phyloP scores from a whole-genome alignment of 208 protist species.

The Leishmania turanica region DNA sequence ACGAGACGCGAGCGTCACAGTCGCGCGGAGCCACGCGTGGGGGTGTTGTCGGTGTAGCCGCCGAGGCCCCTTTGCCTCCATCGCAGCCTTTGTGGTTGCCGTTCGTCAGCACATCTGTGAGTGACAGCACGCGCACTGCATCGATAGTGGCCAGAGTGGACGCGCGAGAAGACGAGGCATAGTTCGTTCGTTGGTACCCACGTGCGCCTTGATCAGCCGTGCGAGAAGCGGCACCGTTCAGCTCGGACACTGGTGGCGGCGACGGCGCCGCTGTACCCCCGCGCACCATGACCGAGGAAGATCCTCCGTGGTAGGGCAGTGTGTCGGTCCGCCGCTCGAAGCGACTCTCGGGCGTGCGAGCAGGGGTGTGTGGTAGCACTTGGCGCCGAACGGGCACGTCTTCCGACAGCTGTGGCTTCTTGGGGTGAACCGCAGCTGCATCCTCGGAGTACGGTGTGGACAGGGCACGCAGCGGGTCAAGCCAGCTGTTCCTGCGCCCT shows the following conservation, averaged over 20 bases:
- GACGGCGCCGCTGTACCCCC: conserved; percentile 13
- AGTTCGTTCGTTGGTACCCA: neutral
- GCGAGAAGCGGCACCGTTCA: neutral
- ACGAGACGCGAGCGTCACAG: neutral
- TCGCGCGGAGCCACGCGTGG: neutral
- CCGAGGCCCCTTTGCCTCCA: neutral
- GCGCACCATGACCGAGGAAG: conserved; percentile 5
- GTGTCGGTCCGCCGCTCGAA: conserved; percentile 9
- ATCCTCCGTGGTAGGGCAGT: neutral
- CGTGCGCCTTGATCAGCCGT: neutral
- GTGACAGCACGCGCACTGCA: conserved; percentile 5
- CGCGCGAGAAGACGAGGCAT: conserved; percentile 2
- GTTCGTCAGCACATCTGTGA: neutral
- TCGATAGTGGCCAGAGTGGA: neutral
- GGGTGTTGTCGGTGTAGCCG: neutral
- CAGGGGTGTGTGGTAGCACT: conserved; percentile 20
- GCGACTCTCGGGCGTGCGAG: neutral
- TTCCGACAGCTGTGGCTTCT: neutral
- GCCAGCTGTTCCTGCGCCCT: conserved; percentile 3
- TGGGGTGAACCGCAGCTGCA: neutral
- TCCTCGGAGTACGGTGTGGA: conserved; percentile 6
- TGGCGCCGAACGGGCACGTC: conserved; percentile 3
- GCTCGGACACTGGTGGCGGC: neutral
- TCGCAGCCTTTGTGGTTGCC: neutral
- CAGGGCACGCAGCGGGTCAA: conserved; percentile 14